phyloP scores from a whole-genome alignment of 2,329 filamentous ascomycete genomes.

The Seiridium unicorne region DNA sequence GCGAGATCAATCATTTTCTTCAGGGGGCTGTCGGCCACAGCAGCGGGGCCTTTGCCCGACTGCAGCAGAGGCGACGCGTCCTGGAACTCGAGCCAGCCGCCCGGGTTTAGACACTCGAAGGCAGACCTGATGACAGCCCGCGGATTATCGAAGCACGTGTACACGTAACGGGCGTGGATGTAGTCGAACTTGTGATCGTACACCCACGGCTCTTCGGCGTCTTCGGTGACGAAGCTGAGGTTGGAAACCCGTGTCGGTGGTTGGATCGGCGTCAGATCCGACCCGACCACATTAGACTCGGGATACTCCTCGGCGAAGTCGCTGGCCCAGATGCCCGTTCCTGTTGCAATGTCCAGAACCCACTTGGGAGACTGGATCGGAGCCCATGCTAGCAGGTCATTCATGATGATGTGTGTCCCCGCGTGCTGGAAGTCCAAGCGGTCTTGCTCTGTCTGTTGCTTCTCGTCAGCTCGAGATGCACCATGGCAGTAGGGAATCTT shows the following conservation, averaged over 20 bases:
- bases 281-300: neutral
- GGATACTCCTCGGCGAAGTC: neutral
- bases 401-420: neutral
- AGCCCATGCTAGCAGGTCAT: neutral
- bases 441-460: neutral
- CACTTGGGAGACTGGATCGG: neutral
- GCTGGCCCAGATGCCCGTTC: neutral
- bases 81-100: neutral
- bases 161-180: neutral
- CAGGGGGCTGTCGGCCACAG: neutral
- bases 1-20: neutral
- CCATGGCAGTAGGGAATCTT: neutral
- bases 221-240: neutral
- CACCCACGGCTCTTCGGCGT: neutral
- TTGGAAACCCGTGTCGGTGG: neutral
- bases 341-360: neutral
- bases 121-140: neutral
- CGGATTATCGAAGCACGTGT: conserved; percentile 1
- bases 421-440: neutral
- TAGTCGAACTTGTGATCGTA: neutral
- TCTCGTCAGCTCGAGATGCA: neutral
- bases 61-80: neutral
- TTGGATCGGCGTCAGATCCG: neutral
- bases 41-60: neutral
- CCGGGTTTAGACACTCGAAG: neutral